A percentile compares a stretch with the other conserved stretches of the same genome.
Evolutionary conservation across 2,329 filamentous ascomycete genomes (phyloP).

Genomic region (Scleromitrula shiraiana): DNA sequence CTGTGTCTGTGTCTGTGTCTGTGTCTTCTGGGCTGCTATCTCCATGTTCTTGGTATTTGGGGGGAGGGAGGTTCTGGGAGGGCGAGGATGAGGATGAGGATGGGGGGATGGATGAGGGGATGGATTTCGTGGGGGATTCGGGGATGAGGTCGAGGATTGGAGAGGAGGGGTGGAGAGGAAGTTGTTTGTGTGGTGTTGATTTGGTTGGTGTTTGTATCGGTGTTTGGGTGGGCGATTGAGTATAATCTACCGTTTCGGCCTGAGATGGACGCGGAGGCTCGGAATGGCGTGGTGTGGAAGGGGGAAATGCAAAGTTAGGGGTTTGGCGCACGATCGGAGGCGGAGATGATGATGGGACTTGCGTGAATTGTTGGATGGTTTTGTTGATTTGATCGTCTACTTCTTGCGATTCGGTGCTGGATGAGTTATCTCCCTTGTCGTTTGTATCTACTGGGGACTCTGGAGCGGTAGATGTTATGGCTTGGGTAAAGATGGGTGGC

Average conservation of each 20-base stretch:
- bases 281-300: neutral
- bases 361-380: constrained; percentile 24
- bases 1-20: neutral
- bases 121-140: constrained; percentile 21
- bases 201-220: neutral
- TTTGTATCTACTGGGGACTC: neutral
- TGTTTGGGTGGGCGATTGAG: constrained; percentile 18
- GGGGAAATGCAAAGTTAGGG: neutral
- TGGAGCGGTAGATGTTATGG: neutral
- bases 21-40: neutral
- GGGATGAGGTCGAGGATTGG: constrained; percentile 18
- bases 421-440: constrained; percentile 9
- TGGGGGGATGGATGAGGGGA: constrained; percentile 7
- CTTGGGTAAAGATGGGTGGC: constrained; percentile 39
- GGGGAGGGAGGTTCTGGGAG: neutral
- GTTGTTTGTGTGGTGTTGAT: neutral
- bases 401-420: constrained; percentile 26
- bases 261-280: constrained; percentile 19
- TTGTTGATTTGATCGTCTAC: constrained; percentile 23
- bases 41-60: neutral
- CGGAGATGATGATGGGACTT: constrained; percentile 4
- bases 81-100: constrained; percentile 9
- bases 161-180: neutral
- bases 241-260: constrained; percentile 28
- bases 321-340: neutral